Evolutionary conservation across 225 moss, liverwort and hornwort species (phyloP).

Genomic region (Thuidium tamariscinum): DNA sequence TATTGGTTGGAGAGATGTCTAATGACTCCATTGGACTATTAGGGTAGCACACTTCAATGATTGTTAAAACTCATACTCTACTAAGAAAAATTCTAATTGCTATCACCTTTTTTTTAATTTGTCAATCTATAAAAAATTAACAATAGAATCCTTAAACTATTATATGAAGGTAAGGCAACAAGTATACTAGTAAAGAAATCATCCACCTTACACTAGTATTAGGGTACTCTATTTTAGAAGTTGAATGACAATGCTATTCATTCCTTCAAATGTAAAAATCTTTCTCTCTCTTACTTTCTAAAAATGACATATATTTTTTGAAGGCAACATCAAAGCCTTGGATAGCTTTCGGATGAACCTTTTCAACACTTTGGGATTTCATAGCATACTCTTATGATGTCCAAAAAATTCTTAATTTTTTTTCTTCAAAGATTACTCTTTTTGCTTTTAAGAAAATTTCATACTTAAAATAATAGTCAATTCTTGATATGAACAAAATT

Average conservation of each 20-base stretch:
- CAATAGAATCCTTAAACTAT: background rate
- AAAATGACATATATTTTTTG: no score
- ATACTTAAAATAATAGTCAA: background rate
- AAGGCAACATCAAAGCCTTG: background rate
- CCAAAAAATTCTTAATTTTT: no score
- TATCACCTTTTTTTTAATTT: background rate
- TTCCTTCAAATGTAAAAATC: background rate
- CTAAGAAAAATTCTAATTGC: background rate
- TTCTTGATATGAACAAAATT: background rate
- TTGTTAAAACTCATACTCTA: background rate
- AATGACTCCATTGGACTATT: background rate
- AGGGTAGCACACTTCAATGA: background rate
- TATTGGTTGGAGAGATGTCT: background rate
- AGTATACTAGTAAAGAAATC: background rate
- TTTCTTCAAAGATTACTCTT: no score
- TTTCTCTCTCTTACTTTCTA: accelerated
- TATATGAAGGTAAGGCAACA: accelerated
- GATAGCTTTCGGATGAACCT: accelerated
- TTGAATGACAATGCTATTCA: background rate
- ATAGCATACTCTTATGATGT: no score
- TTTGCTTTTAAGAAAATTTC: background rate
- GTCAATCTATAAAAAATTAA: background rate
- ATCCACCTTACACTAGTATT: background rate
- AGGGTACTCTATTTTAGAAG: background rate
- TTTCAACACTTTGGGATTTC: background rate